phyloP scores from a whole-genome alignment of 208 protist species.

The Trichomonas tenax region DNA sequence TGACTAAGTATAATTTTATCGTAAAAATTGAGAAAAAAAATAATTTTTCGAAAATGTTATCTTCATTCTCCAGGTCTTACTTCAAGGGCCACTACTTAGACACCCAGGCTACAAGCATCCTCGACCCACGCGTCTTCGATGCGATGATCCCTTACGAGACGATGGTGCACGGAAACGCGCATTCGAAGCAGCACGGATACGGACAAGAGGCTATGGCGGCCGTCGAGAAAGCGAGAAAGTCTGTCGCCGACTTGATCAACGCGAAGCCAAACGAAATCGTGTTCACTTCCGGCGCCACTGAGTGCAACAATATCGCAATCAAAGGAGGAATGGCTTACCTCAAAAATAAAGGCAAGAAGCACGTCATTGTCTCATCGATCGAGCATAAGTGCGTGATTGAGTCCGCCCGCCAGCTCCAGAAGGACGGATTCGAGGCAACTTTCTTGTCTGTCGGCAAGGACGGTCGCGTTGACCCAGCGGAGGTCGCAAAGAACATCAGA shows the following conservation, averaged over 20 bases:
- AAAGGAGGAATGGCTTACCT: conserved; percentile 58
- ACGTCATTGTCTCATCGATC: conserved; percentile 84
- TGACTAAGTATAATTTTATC: no score
- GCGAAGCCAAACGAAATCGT: conserved; percentile 88
- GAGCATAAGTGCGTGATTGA: conserved; percentile 99
- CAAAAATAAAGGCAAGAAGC: conserved; percentile 75
- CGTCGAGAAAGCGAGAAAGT: conserved; percentile 69
- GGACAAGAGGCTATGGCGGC: conserved; percentile 77
- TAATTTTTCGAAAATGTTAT: background rate
- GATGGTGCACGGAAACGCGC: conserved; percentile 89
- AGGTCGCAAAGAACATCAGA: background rate
- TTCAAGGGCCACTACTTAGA: conserved; percentile 20
- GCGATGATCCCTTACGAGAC: conserved; percentile 91
- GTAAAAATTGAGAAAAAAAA: no score
- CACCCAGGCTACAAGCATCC: conserved; percentile 35
- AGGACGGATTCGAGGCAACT: conserved; percentile 77
- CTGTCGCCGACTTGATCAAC: conserved; percentile 67
- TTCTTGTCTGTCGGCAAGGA: conserved; percentile 87
- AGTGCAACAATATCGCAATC: conserved; percentile 94
- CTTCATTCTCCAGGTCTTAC: background rate
- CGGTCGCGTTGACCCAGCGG: conserved; percentile 77
- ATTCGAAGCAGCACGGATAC: conserved; percentile 88
- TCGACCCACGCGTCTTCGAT: conserved; percentile 65
- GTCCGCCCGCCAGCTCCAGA: conserved; percentile 81
- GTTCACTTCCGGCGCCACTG: conserved; percentile 98